Evolutionary conservation across 2,329 filamentous ascomycete genomes (phyloP), one percentile per base, ranked within the genome.

Genomic region (Xylariaceae sp.): DNA sequence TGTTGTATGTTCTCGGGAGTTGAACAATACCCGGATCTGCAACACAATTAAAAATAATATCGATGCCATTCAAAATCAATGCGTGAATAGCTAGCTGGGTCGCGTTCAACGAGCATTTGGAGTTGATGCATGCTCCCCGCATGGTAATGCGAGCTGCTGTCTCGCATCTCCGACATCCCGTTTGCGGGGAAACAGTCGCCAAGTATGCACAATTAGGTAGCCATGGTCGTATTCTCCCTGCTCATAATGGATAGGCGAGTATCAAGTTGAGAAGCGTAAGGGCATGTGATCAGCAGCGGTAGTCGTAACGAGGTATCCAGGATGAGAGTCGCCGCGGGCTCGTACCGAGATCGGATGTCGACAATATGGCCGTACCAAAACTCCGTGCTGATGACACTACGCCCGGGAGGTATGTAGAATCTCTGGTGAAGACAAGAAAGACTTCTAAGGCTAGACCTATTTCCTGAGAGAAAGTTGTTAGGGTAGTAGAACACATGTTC

Each of bases 21-120:
- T 60, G 40, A 54, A 50, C 7, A 62, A 62, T 56, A 51, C 0
- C 60, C 60, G 60, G 45, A 4, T 7, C 42, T 44, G 46, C 54
- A 52, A 16, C 32, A 37, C 32, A 37, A 37, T 37, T 37, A 37
- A 37, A 37, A 37, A 10, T 10, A 37, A 37, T 37, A 37, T 37
- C 32, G 32, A 10, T 12, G 9, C 3, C 12, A 12, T 16, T 16
- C 32, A 37, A 14, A 37, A 12, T 16, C 32, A 37, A 37, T 37
- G 32, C 32, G 14, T 37, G 3, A 37, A 37, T 37, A 37, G 6
- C 32, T 16, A 37, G 32, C 32, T 37, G 32, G 32, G 32, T 37
- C 32, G 32, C 3, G 14, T 14, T 37, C 14, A 10, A 37, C 32
- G 32, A 37, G 32, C 7, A 37, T 7, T 37, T 37, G 32, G 32